Percentiles rank a stretch among this genome's conserved stretches.
phyloP scores from a whole-genome alignment of 164 flowering plant genomes.

The Annona squamosa region DNA sequence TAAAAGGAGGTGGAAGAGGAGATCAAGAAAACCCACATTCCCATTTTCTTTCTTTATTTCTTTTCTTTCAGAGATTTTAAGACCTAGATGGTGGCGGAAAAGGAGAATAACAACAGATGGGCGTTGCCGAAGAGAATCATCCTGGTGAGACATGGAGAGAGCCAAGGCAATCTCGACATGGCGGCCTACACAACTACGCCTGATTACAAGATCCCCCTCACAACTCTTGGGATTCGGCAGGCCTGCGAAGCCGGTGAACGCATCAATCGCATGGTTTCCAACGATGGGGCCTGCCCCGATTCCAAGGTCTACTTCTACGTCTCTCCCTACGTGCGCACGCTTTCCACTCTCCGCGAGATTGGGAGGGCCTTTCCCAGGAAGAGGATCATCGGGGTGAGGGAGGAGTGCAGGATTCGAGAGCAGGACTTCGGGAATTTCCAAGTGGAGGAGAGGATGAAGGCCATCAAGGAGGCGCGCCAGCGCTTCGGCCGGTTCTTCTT shows the following conservation, averaged over 20 bases:
- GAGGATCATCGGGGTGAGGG: conserved; percentile 75
- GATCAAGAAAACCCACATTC: neutral
- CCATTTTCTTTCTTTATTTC: too few species aligned
- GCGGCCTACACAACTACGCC: conserved; percentile 70
- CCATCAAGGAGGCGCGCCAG: conserved; percentile 60
- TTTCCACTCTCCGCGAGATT: conserved; percentile 74
- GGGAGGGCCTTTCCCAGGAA: conserved; percentile 55
- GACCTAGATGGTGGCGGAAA: conserved; percentile 3
- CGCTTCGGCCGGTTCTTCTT: conserved; percentile 84
- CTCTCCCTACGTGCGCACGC: conserved; percentile 76
- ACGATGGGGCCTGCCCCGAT: conserved; percentile 7
- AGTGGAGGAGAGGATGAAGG: conserved; percentile 75
- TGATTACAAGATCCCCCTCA: conserved; percentile 70
- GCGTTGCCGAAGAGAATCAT: conserved; percentile 73
- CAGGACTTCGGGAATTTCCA: conserved; percentile 98
- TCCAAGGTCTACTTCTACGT: conserved; percentile 87
- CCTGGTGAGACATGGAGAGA: conserved; percentile 86
- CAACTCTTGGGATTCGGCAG: conserved; percentile 48
- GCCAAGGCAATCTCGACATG: conserved; percentile 65
- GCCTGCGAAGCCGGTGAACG: conserved; percentile 48
- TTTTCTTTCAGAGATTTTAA: too few species aligned
- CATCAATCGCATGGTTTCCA: conserved; percentile 34
- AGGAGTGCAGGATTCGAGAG: conserved; percentile 86
- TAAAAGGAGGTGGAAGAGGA: neutral
- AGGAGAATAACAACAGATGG: neutral